A percentile compares a stretch with the other conserved stretches of the same genome.
These are phyloP conservation scores for Penicillium glabrum DNA, from an alignment of 2,329 filamentous ascomycete species.

Conservation along the genomic window DNA sequence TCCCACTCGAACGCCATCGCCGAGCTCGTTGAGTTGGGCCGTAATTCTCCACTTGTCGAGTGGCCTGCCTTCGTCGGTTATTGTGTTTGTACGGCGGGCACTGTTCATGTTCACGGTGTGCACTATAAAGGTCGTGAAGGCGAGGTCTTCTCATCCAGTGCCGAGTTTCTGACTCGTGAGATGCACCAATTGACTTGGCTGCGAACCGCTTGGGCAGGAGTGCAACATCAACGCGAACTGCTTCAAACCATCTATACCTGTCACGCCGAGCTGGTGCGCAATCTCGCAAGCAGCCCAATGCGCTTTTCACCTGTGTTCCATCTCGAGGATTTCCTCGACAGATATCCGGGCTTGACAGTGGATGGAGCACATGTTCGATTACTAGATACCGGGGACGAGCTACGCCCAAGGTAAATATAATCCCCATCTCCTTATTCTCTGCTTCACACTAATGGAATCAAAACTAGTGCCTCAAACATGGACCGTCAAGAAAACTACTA, in stretches of 20 bases:
- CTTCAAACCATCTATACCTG: slow-evolving; percentile 74
- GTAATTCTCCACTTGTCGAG: slow-evolving; percentile 71
- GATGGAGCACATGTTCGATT: slow-evolving; percentile 75
- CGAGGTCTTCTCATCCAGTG: slow-evolving; percentile 62
- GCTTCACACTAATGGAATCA: not conserved
- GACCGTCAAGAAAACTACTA: slow-evolving; percentile 22
- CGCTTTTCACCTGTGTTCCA: slow-evolving; percentile 78
- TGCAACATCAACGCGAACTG: slow-evolving; percentile 77
- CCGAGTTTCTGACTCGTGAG: slow-evolving; percentile 72
- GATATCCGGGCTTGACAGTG: slow-evolving; percentile 71
- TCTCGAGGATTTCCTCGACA: slow-evolving; percentile 82
- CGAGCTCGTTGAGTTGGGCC: slow-evolving; percentile 76
- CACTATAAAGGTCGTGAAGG: slow-evolving; percentile 69
- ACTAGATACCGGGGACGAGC: slow-evolving; percentile 63
- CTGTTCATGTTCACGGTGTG: slow-evolving; percentile 82
- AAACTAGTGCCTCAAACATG: slow-evolving; percentile 4
- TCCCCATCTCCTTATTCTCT: not conserved
- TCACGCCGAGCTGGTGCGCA: slow-evolving; percentile 78
- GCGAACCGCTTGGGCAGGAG: slow-evolving; percentile 71
- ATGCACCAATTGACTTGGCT: slow-evolving; percentile 78
- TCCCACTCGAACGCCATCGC: slow-evolving; percentile 84
- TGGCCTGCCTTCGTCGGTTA: slow-evolving; percentile 87
- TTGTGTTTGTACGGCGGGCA: slow-evolving; percentile 81
- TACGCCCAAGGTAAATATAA: slow-evolving; percentile 12
- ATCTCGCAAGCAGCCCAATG: slow-evolving; percentile 66